These are phyloP conservation scores for Pestalotiopsis sp. DNA, from an alignment of 2,329 filamentous ascomycete genomes.

Conservation along the genomic window DNA sequence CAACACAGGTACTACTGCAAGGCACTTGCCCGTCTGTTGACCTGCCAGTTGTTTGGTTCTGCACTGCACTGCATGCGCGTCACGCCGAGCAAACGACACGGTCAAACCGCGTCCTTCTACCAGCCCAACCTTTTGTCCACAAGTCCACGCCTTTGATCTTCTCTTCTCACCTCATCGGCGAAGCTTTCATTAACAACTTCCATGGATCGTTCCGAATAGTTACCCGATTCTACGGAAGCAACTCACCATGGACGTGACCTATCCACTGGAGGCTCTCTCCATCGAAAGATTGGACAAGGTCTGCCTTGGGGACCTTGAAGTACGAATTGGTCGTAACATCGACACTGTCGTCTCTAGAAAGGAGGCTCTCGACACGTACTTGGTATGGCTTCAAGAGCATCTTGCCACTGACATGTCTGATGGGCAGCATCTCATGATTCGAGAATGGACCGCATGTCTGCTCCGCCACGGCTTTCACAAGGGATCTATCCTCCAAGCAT, in stretches of 20 bases:
- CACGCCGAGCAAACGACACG: neutral
- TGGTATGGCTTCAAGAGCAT: conserved; percentile 30
- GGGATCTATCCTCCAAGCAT: conserved; percentile 18
- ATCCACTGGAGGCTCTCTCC: conserved; percentile 8
- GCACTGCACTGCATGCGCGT: neutral
- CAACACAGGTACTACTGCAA: neutral
- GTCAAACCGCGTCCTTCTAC: neutral
- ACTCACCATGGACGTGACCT: conserved; percentile 23
- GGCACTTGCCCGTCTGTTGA: neutral
- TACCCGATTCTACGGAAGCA: no score
- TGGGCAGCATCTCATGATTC: conserved; percentile 19
- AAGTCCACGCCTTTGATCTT: neutral
- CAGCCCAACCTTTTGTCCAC: neutral
- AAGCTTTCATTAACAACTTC: neutral
- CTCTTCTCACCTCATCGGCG: neutral
- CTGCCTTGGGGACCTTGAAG: conserved; percentile 19
- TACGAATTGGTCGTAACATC: conserved; percentile 13
- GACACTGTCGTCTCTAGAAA: conserved; percentile 12
- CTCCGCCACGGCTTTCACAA: conserved; percentile 18
- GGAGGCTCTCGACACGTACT: conserved; percentile 19
- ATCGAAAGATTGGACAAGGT: conserved; percentile 16
- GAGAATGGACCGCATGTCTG: conserved; percentile 24
- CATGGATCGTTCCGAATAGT: neutral
- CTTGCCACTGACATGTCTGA: conserved; percentile 25
- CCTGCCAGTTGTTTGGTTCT: neutral